A percentile compares a stretch with the other conserved stretches of the same genome.
Evolutionary conservation across 352 stramenopile species (phyloP).

Genomic region (Phytophthora brassicae): DNA sequence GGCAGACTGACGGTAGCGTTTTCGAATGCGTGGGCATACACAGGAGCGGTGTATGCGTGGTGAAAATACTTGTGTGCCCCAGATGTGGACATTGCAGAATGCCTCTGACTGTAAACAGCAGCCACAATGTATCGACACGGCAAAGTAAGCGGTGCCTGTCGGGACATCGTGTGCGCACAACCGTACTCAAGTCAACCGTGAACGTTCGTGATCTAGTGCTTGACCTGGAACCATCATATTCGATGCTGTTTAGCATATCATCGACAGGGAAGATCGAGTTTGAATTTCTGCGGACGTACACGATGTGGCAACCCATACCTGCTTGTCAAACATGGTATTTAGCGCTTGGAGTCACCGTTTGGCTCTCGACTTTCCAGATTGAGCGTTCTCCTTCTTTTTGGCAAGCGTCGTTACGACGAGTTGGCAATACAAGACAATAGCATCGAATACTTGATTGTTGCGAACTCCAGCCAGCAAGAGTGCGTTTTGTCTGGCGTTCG

Average conservation of each 20-base stretch:
- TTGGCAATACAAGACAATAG: background rate
- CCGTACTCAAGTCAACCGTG: background rate
- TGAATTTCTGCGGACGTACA: background rate
- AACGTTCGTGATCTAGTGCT: background rate
- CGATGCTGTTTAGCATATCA: background rate
- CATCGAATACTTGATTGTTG: conserved; percentile 5
- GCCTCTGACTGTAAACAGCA: background rate
- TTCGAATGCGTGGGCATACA: no score
- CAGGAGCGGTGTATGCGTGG: no score
- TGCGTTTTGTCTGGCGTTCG: no score
- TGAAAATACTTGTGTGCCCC: no score
- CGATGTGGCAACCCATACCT: conserved; percentile 1
- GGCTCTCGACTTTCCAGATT: background rate
- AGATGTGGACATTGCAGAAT: background rate
- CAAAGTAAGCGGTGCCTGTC: conserved; percentile 9
- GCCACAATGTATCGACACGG: conserved; percentile 14
- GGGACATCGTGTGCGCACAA: background rate
- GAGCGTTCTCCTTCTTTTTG: background rate
- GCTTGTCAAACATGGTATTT: conserved; percentile 3
- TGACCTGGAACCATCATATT: background rate
- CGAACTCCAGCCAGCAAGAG: background rate
- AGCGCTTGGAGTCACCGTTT: conserved; percentile 1
- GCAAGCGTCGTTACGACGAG: background rate
- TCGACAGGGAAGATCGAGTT: background rate
- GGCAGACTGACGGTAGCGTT: no score